A percentile compares a stretch with the other conserved stretches of the same genome.
These are phyloP conservation scores for Marchantia paleacea DNA, from an alignment of 225 moss, liverwort and hornwort genomes.

Conservation along the genomic window DNA sequence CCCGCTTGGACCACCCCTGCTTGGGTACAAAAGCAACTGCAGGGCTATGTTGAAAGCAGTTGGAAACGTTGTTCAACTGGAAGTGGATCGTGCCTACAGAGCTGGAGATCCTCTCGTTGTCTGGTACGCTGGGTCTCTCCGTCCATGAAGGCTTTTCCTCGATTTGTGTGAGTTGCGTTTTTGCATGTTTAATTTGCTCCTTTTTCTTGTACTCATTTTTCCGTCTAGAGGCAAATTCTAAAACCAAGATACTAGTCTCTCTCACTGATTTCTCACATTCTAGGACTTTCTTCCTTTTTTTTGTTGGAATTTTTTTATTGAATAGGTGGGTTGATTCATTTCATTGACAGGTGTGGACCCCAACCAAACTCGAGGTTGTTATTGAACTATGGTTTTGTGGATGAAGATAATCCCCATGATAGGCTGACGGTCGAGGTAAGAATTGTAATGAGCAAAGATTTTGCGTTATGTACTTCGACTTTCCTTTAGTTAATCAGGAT, in stretches of 20 bases:
- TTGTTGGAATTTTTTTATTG: background rate
- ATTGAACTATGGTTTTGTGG: slow-evolving; percentile 97
- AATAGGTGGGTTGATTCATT: background rate
- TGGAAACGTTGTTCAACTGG: slow-evolving; percentile 69
- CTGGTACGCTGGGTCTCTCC: slow-evolving; percentile 51
- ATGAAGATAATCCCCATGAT: slow-evolving; percentile 93
- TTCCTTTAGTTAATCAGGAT: background rate
- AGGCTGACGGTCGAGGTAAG: slow-evolving; percentile 80
- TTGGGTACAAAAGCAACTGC: slow-evolving; percentile 88
- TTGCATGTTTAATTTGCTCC: background rate
- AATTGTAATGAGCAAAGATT: background rate
- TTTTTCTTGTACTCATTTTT: background rate
- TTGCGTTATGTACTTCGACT: background rate
- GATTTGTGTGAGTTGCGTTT: background rate
- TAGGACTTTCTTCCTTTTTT: background rate
- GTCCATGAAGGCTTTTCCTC: background rate
- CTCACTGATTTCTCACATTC: background rate
- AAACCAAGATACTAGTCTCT: background rate
- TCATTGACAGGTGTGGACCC: slow-evolving; percentile 79
- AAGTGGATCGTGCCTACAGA: slow-evolving; percentile 88
- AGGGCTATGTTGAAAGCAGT: slow-evolving; percentile 95
- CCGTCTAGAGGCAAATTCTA: background rate
- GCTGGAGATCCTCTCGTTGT: slow-evolving; percentile 91
- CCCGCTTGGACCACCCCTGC: slow-evolving; percentile 86
- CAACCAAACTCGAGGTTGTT: slow-evolving; percentile 94